Evolutionary conservation across 371 early-diverging fungal genomes (phyloP).

Genomic region (Actinomortierella wolfii): DNA sequence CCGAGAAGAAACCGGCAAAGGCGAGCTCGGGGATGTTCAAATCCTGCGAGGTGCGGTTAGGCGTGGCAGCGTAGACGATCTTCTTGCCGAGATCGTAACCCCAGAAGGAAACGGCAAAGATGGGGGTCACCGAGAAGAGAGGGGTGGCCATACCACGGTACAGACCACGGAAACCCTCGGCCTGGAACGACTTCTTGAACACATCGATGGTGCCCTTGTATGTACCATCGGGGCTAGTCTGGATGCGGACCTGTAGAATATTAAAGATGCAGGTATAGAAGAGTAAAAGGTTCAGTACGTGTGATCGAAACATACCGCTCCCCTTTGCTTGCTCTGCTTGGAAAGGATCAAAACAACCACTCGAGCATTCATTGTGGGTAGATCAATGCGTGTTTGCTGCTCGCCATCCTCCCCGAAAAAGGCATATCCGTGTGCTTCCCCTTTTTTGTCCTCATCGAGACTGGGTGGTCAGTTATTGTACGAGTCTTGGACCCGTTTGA

Average conservation of each 20-base stretch:
- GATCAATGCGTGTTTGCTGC: background rate
- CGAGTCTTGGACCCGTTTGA: too few relatives aligned
- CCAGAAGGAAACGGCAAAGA: slow-evolving; percentile 95
- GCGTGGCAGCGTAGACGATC: slow-evolving; percentile 63
- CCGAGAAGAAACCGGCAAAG: slow-evolving; percentile 96
- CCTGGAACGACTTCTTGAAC: slow-evolving; percentile 85
- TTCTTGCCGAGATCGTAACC: slow-evolving; percentile 73
- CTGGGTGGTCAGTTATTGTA: too few relatives aligned
- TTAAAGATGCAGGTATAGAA: background rate
- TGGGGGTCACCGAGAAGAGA: slow-evolving; percentile 91
- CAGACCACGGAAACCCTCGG: slow-evolving; percentile 89
- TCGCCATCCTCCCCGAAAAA: too few relatives aligned
- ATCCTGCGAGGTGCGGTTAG: slow-evolving; percentile 58
- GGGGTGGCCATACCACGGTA: slow-evolving; percentile 96
- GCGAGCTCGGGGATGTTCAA: slow-evolving; percentile 80
- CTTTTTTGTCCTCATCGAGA: too few relatives aligned
- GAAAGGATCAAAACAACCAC: too few relatives aligned
- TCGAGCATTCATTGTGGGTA: background rate
- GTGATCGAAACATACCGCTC: too few relatives aligned
- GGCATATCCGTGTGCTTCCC: too few relatives aligned
- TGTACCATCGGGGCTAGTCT: slow-evolving; percentile 78
- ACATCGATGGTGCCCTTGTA: slow-evolving; percentile 91
- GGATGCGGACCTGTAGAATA: slow-evolving; percentile 76
- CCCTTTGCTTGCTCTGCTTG: background rate
- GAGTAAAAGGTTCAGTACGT: background rate